Percentiles rank a stretch among this genome's conserved stretches.
Conservation (phyloP, 441 rosid genomes). For the Gossypium davidsonii region DNA sequence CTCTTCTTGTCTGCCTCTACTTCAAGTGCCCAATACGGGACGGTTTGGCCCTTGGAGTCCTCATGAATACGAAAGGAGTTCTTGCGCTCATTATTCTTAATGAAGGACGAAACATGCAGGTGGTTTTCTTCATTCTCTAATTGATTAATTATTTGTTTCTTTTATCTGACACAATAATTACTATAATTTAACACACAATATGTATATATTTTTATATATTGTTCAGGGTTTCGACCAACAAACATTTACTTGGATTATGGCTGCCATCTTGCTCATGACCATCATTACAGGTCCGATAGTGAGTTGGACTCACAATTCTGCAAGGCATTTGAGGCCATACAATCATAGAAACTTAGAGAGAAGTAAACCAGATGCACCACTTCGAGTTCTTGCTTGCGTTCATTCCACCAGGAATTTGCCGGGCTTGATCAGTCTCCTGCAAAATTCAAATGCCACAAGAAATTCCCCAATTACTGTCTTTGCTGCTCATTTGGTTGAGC, state of each 20-base stretch:
- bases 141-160: not conserved
- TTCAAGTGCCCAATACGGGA: constrained; percentile 22
- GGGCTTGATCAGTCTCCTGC: constrained; percentile 39
- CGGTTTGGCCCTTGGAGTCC: constrained; percentile 32
- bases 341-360: constrained; percentile 28
- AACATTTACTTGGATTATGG: constrained; percentile 26
- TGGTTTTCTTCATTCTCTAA: constrained; percentile 4
- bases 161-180: no score
- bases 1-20: constrained; percentile 20
- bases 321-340: constrained; percentile 17
- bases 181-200: no score
- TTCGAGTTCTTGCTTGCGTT: constrained; percentile 36
- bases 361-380: constrained; percentile 30
- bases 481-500: constrained; percentile 47
- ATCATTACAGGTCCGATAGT: constrained; percentile 34
- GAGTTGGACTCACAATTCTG: constrained; percentile 18
- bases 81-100: constrained; percentile 31
- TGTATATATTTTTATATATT: no score
- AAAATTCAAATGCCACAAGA: constrained; percentile 36
- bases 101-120: constrained; percentile 26
- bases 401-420: constrained; percentile 29
- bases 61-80: constrained; percentile 47
- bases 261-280: constrained; percentile 36
- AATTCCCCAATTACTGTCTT: constrained; percentile 38
- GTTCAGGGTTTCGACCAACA: constrained; percentile 35